A percentile compares a stretch with the other conserved stretches of the same genome.
phyloP scores from a whole-genome alignment of 257 asterid genomes.

The Prunella vulgaris region DNA sequence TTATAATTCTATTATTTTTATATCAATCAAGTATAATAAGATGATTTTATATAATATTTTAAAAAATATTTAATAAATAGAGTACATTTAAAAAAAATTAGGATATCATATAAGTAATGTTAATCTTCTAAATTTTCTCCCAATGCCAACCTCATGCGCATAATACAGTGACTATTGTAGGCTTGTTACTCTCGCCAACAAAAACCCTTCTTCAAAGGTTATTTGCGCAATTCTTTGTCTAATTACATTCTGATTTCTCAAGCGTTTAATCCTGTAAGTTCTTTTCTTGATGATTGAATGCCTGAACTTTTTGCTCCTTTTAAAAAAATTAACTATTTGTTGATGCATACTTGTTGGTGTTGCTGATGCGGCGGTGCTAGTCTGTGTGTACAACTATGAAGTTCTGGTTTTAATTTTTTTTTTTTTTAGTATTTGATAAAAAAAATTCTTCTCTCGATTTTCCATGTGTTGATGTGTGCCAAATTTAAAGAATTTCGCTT shows the following conservation, averaged over 20 bases:
- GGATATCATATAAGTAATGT: too few relatives aligned
- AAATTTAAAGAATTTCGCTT: neutral
- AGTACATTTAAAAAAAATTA: too few relatives aligned
- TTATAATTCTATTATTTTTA: too few relatives aligned
- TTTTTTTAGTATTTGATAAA: neutral
- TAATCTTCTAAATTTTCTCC: too few relatives aligned
- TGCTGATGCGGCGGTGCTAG: neutral
- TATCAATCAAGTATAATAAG: too few relatives aligned
- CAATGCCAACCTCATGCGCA: neutral
- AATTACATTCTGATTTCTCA: neutral
- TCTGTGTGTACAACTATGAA: neutral
- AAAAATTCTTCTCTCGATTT: neutral
- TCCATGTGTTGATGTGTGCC: neutral
- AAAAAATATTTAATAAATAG: too few relatives aligned
- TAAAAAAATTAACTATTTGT: neutral
- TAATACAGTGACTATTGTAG: neutral
- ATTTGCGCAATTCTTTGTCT: neutral
- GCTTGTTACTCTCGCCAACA: neutral
- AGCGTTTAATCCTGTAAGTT: neutral
- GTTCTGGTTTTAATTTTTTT: neutral
- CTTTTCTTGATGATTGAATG: neutral
- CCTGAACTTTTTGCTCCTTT: neutral
- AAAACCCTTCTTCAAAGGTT: neutral
- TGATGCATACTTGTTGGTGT: neutral
- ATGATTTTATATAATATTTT: too few relatives aligned